A percentile compares a stretch with the other conserved stretches of the same genome.
Conservation (phyloP, 257 asterid genomes). For the Paulownia fortunei region DNA sequence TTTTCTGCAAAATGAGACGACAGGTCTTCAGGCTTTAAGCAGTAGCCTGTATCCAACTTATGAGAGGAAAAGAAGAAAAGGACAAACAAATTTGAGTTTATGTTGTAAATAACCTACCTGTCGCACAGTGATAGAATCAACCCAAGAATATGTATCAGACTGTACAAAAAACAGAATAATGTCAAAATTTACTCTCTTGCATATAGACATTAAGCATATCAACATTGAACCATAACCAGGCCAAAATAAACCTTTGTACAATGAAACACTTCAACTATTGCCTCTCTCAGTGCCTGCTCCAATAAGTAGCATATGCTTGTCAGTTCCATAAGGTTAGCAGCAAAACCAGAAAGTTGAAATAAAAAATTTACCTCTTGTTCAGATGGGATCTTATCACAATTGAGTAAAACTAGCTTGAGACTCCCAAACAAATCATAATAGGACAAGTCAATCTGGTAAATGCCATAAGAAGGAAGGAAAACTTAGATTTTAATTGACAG, state of each 20-base stretch:
- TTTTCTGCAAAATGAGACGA: slow-evolving; percentile 11
- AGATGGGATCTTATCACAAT: slow-evolving; percentile 61
- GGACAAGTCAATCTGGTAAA: slow-evolving; percentile 72
- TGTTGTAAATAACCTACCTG: slow-evolving; percentile 51
- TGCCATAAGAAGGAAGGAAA: slow-evolving; percentile 16
- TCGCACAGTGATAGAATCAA: slow-evolving; percentile 47
- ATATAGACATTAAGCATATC: slow-evolving; percentile 13
- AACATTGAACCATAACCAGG: slow-evolving; percentile 10
- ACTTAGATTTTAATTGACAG: slow-evolving; percentile 9
- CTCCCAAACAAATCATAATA: slow-evolving; percentile 85
- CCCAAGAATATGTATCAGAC: slow-evolving; percentile 55
- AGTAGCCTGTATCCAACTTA: slow-evolving; percentile 8
- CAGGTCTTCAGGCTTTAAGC: background rate
- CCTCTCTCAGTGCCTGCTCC: slow-evolving; percentile 70
- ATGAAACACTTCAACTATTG: slow-evolving; percentile 71
- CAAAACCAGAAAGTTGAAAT: slow-evolving; percentile 25
- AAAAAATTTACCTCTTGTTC: slow-evolving; percentile 63
- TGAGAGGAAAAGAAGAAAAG: slow-evolving; percentile 20
- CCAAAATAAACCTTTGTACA: slow-evolving; percentile 58
- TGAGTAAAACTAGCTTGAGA: slow-evolving; percentile 70
- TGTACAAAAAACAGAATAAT: slow-evolving; percentile 35
- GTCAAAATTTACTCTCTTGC: slow-evolving; percentile 14
- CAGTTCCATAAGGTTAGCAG: slow-evolving; percentile 30
- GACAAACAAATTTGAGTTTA: background rate
- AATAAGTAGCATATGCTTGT: slow-evolving; percentile 31